A percentile compares a stretch with the other conserved stretches of the same genome.
Evolutionary conservation across 2,329 filamentous ascomycete genomes (phyloP).

Genomic region (Curvularia lunata): DNA sequence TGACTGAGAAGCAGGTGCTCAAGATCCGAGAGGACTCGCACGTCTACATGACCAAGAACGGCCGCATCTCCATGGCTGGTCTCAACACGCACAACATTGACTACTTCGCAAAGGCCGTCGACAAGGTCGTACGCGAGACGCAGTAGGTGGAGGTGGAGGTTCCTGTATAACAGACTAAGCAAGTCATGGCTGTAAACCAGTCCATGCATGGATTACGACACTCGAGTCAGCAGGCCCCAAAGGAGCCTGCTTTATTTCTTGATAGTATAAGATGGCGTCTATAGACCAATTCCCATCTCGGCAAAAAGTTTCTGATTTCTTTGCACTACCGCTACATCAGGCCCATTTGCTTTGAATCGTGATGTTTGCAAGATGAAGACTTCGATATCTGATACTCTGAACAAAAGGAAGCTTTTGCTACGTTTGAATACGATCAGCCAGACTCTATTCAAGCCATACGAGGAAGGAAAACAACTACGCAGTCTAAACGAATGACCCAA

Average conservation of each 20-base stretch:
- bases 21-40: conserved; percentile 74
- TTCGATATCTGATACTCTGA: background rate
- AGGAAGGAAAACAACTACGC: too few species aligned
- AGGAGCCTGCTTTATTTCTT: background rate
- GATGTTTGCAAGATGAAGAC: background rate
- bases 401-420: background rate
- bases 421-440: too few species aligned
- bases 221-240: background rate
- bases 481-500: too few species aligned
- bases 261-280: background rate
- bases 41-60: conserved; percentile 96
- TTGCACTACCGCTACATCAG: background rate
- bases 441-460: too few species aligned
- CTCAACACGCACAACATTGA: conserved; percentile 90
- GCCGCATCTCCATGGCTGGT: conserved; percentile 98
- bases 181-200: background rate
- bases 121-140: conserved; percentile 75
- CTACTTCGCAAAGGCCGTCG: conserved; percentile 88
- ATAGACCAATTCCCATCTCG: conserved; percentile 1
- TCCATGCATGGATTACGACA: background rate
- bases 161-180: background rate
- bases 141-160: conserved; percentile 30
- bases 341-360: background rate
- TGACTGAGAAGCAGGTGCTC: conserved; percentile 74
- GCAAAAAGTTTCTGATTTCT: conserved; percentile 2